Conservation (phyloP, 169 alveolate genomes). For the Prorocentrum cordatum region DNA sequence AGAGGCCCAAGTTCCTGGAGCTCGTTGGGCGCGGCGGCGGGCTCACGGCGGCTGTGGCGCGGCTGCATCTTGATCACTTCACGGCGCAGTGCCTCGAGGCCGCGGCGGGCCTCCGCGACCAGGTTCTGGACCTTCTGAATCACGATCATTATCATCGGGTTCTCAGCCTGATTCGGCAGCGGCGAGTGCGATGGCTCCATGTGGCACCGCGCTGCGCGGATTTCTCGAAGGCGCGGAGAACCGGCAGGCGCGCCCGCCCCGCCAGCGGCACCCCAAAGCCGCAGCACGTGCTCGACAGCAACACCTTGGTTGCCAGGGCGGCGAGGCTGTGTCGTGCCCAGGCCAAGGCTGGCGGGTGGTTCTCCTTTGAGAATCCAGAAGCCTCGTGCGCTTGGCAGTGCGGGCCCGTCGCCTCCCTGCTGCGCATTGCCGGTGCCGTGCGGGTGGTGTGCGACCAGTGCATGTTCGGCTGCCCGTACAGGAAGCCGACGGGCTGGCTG, state of each 20-base stretch:
- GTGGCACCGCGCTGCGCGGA: neutral
- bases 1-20: neutral
- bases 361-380: neutral
- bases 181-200: neutral
- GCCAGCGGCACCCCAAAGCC: neutral
- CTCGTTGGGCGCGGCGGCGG: constrained; percentile 15
- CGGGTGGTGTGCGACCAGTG: neutral
- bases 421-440: neutral
- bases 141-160: neutral
- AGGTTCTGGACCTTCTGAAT: neutral
- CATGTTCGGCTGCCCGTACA: neutral
- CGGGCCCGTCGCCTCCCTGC: neutral
- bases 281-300: neutral
- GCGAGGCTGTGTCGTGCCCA: neutral
- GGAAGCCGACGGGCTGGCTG: neutral
- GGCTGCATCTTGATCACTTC: neutral
- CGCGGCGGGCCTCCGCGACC: neutral
- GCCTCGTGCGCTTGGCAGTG: neutral
- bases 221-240: neutral
- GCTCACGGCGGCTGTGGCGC: neutral
- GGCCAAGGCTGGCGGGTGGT: constrained; percentile 1
- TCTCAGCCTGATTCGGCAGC: neutral
- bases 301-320: neutral
- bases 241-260: neutral
- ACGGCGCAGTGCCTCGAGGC: neutral